Base-by-base conservation (phyloP, 2,329 filamentous ascomycete genomes). In the Trichoderma sp. region DNA sequence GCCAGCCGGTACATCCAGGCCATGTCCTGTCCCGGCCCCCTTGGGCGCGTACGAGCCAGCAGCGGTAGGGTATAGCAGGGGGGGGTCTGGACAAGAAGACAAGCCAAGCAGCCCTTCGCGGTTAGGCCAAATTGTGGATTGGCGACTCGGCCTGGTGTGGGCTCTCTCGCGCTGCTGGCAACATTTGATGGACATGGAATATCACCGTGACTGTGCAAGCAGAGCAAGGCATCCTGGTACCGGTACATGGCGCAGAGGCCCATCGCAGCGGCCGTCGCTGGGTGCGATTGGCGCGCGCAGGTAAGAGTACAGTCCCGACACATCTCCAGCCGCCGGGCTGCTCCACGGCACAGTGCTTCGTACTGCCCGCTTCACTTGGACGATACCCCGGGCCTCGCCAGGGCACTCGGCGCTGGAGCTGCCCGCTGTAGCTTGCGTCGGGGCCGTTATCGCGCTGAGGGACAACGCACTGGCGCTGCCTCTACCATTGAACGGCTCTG, bases 101-200 rank as follows among this genome's bases (percentile, higher is more conserved):
- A 15, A 36, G 68, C 68, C 68, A 64, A 63, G 68, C 68, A 64
- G 68, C 68, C 68, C 68, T 43, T 71, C 47, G 61, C 51, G 68
- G 68, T 64, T 71, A 71, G 68, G 68, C 51, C 51, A 58, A 47
- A 64, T 24, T 71, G 68, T 71, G 68, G 68, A 64, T 70, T 70
- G 66, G 57, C 57, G 56, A 58, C 34, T 34, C 39, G 57, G 67
- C 68, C 39, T 58, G 68, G 68, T 32, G 58, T 64, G 68, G 68
- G 43, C 51, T 71, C 47, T 70, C 43, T 51, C 30, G 58, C 36
- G 32, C 18, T 64, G 64, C 47, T 67, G 64, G 51, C 47, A 53
- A 3, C 47, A 53, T 53, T 43, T 43, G 39, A 43, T 43, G 15
- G 39, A 15, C 39, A 39, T 39, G 36, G 36, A 43, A 43, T n/a